phyloP scores from a whole-genome alignment of 1,139 yeast species.

The Starmera stellimalicola region DNA sequence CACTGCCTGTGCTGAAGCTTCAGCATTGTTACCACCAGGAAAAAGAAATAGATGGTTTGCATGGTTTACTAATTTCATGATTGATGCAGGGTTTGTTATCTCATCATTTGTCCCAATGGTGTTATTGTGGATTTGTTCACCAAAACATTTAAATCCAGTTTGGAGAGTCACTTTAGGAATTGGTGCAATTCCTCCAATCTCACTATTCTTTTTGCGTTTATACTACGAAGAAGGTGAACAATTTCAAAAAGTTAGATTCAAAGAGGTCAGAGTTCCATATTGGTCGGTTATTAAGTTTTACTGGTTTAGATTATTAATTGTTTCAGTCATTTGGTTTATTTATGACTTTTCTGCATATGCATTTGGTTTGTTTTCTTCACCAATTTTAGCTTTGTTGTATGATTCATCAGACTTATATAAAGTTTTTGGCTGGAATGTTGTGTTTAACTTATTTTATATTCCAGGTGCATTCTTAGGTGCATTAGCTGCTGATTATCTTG shows the following conservation, averaged over 20 bases:
- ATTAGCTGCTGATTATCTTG: conserved; percentile 68
- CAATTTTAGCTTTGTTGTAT: conserved; percentile 50
- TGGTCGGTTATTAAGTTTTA: conserved; percentile 65
- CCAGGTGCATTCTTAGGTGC: conserved; percentile 92
- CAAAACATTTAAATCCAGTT: conserved; percentile 62
- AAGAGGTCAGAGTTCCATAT: conserved; percentile 57
- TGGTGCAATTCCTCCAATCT: conserved; percentile 85
- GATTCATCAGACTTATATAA: conserved; percentile 57
- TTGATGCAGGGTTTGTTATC: conserved; percentile 79
- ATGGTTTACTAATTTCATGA: conserved; percentile 84
- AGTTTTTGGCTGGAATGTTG: conserved; percentile 89
- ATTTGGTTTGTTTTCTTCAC: conserved; percentile 73
- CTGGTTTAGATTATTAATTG: conserved; percentile 68
- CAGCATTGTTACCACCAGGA: conserved; percentile 68
- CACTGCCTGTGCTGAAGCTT: conserved; percentile 90
- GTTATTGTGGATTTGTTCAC: conserved; percentile 70
- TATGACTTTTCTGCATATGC: conserved; percentile 86
- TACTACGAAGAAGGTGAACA: conserved; percentile 65
- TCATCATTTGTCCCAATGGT: conserved; percentile 84
- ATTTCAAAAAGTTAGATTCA: conserved; percentile 63
- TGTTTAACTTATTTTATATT: conserved; percentile 75
- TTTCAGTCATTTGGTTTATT: conserved; percentile 79
- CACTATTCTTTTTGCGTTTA: conserved; percentile 68
- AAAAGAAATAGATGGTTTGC: conserved; percentile 81
- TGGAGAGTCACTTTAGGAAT: conserved; percentile 91